Percentiles rank a stretch among this genome's conserved stretches.
phyloP scores from a whole-genome alignment of 345 rosid species.

The Salix caprea region DNA sequence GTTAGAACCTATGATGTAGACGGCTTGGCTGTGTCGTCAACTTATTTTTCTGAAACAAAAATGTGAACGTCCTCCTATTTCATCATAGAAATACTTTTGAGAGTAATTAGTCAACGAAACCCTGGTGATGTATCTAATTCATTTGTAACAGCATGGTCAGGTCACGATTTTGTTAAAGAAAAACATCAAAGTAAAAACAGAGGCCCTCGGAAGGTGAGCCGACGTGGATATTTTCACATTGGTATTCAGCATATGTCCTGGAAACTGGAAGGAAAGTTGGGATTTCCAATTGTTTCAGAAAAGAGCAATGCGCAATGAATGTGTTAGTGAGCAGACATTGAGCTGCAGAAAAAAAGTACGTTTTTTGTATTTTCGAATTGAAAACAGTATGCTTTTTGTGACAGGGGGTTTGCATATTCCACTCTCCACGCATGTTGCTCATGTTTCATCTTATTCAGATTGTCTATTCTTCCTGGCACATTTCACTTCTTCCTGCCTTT shows the following conservation, averaged over 20 bases:
- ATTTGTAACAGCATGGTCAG: background rate
- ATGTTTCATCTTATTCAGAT: background rate
- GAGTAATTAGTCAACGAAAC: background rate
- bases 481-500: too few species aligned
- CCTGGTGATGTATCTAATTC: background rate
- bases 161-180: background rate
- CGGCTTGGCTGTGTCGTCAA: slow-evolving; percentile 83
- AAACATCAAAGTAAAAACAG: background rate
- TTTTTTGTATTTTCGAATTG: too few species aligned
- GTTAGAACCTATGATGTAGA: slow-evolving; percentile 74
- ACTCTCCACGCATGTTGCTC: background rate
- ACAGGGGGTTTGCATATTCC: background rate
- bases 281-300: background rate
- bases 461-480: background rate
- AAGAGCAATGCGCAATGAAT: background rate
- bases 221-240: background rate
- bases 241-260: background rate
- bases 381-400: background rate
- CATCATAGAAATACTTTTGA: background rate
- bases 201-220: background rate
- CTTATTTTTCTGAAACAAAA: slow-evolving; percentile 63
- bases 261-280: background rate
- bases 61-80: slow-evolving; percentile 25
- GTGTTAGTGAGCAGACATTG: background rate
- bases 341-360: background rate